Percentiles rank a stretch among this genome's conserved stretches.
Conservation (phyloP, 2,329 filamentous ascomycete species). For the Colletotrichum musae region DNA sequence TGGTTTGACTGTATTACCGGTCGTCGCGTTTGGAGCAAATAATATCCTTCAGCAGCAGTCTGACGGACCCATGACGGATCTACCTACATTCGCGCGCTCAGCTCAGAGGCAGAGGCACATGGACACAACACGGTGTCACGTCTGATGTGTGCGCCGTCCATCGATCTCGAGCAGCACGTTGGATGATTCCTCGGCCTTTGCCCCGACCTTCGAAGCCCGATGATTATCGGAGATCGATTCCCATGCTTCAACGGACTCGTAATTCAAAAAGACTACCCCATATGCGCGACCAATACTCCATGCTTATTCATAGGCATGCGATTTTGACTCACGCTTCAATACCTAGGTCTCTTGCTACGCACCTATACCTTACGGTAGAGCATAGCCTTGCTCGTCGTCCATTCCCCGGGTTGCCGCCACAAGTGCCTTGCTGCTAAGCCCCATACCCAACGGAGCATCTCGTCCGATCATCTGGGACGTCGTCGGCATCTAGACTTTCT, state of each 20-base stretch:
- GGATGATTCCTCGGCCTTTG: background rate
- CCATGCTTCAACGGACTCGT: background rate
- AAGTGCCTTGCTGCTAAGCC: conserved; percentile 24
- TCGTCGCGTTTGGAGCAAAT: conserved; percentile 11
- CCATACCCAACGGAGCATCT: conserved; percentile 31
- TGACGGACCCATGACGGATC: conserved; percentile 35
- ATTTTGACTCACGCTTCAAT: background rate
- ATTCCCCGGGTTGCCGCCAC: conserved; percentile 31
- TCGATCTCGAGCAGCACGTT: background rate
- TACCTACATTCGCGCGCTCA: background rate
- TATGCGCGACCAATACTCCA: background rate
- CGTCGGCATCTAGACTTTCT: background rate
- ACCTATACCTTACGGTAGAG: conserved; percentile 8
- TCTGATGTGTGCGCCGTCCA: background rate
- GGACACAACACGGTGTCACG: conserved; percentile 8
- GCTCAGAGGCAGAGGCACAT: too few species aligned
- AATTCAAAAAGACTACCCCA: too few species aligned
- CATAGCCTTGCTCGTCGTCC: conserved; percentile 8
- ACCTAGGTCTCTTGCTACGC: background rate
- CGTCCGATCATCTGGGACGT: conserved; percentile 24
- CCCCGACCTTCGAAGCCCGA: background rate
- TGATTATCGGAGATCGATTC: background rate
- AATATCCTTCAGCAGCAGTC: conserved; percentile 8
- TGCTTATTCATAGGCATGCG: background rate
- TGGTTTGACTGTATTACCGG: conserved; percentile 1